Percentiles rank a stretch among this genome's conserved stretches.
These are phyloP conservation scores for Gaeumannomyces tritici DNA, from an alignment of 2,329 filamentous ascomycete species.

Conservation along the genomic window DNA sequence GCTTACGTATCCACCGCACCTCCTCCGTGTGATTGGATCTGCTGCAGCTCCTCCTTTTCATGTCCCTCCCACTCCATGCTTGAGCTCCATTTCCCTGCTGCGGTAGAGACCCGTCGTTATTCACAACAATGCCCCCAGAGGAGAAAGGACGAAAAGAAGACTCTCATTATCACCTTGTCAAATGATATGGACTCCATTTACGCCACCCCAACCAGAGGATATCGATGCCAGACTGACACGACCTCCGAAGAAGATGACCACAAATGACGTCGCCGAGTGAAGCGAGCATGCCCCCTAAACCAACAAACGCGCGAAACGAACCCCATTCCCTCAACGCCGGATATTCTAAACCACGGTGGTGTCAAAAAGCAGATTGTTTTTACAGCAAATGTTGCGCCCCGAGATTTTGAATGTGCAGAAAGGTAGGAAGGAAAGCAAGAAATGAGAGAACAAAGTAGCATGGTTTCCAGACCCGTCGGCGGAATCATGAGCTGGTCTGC, in stretches of 20 bases:
- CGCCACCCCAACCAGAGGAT: neutral
- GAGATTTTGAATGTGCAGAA: neutral
- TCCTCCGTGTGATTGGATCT: neutral
- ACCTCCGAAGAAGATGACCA: neutral
- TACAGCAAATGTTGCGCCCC: neutral
- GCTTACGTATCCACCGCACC: neutral
- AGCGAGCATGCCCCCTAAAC: neutral
- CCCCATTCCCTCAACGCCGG: constrained; percentile 1
- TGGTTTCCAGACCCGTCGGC: neutral
- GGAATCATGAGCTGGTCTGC: constrained; percentile 8
- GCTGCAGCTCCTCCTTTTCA: neutral
- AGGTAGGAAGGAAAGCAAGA: neutral
- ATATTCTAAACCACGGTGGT: neutral
- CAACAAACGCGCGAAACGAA: neutral
- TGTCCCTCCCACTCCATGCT: no score
- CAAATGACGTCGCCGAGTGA: neutral
- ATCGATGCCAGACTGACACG: neutral
- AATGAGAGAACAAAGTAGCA: neutral
- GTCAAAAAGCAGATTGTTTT: constrained; percentile 3
- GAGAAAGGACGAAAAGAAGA: no score
- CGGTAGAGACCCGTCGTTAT: no score
- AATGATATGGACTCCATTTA: neutral
- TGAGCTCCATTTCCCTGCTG: neutral
- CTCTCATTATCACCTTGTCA: neutral
- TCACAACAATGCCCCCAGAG: no score